Conservation (phyloP, 2,329 filamentous ascomycete genomes). For the Scopulariopsis brevicaulis region DNA sequence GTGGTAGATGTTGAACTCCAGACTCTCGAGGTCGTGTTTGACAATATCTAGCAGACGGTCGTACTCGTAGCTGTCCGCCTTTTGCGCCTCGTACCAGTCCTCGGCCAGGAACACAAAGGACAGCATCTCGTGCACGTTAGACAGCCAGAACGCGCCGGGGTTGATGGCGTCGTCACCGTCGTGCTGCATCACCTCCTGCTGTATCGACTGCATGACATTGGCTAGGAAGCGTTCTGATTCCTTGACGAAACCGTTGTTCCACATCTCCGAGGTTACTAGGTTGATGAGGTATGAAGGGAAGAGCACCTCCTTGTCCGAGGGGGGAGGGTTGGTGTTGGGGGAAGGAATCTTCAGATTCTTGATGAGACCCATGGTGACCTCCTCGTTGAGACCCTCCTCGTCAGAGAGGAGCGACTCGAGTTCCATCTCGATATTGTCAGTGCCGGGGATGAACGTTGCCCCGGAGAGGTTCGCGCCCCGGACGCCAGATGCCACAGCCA, state of each 20-base stretch:
- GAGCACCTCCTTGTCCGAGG: conserved; percentile 95
- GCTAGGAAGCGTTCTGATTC: conserved; percentile 97
- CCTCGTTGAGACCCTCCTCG: conserved; percentile 91
- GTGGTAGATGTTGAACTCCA: conserved; percentile 99
- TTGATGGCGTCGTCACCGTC: conserved; percentile 96
- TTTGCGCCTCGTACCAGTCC: conserved; percentile 99
- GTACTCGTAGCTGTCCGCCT: conserved; percentile 98
- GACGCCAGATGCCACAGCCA: conserved; percentile 67
- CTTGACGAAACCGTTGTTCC: conserved; percentile 99
- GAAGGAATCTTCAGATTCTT: conserved; percentile 92
- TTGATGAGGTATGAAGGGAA: conserved; percentile 99
- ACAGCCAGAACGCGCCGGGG: conserved; percentile 95
- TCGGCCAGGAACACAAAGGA: conserved; percentile 98
- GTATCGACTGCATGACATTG: conserved; percentile 99
- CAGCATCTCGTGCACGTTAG: conserved; percentile 98
- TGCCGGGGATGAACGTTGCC: conserved; percentile 65
- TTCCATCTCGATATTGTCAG: conserved; percentile 90
- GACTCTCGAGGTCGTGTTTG: conserved; percentile 94
- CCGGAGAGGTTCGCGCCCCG: conserved; percentile 58
- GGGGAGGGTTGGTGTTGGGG: conserved; percentile 74
- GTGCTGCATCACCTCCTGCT: conserved; percentile 98
- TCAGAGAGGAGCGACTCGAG: conserved; percentile 88
- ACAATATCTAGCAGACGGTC: conserved; percentile 95
- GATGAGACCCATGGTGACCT: conserved; percentile 93
- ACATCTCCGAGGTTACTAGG: conserved; percentile 98